These are phyloP conservation scores for Arthrobotrys pseudoclavata DNA, from an alignment of 2,329 filamentous ascomycete species.

Conservation along the genomic window DNA sequence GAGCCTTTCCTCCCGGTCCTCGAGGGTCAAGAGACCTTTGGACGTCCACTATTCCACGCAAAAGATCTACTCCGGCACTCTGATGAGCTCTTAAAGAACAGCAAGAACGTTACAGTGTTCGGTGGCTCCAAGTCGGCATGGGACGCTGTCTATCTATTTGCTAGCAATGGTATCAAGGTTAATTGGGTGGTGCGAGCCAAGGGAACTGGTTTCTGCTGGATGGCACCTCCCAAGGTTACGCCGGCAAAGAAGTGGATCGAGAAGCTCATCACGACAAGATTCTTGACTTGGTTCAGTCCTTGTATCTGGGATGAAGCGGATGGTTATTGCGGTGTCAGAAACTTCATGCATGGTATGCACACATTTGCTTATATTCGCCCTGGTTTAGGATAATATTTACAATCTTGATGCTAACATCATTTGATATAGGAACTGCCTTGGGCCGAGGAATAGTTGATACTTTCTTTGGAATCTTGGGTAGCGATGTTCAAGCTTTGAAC, in stretches of 20 bases:
- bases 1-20: slow-evolving; percentile 69
- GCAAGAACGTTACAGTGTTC: slow-evolving; percentile 71
- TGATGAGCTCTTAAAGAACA: slow-evolving; percentile 66
- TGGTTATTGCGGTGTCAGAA: slow-evolving; percentile 72
- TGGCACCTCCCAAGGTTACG: slow-evolving; percentile 75
- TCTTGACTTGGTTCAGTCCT: slow-evolving; percentile 80
- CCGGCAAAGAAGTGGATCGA: slow-evolving; percentile 78
- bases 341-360: slow-evolving; percentile 72
- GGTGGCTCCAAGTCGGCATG: slow-evolving; percentile 76
- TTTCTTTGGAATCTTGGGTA: slow-evolving; percentile 67
- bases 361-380: slow-evolving; percentile 28
- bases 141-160: slow-evolving; percentile 76
- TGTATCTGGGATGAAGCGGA: slow-evolving; percentile 78
- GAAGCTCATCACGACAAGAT: slow-evolving; percentile 75
- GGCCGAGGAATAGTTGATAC: slow-evolving; percentile 35
- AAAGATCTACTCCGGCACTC: slow-evolving; percentile 68
- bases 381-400: slow-evolving; percentile 70
- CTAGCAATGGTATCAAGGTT: slow-evolving; percentile 71
- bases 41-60: slow-evolving; percentile 69
- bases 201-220: slow-evolving; percentile 74
- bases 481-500: slow-evolving; percentile 72
- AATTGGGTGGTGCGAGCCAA: slow-evolving; percentile 73
- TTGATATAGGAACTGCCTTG: slow-evolving; percentile 64
- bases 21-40: slow-evolving; percentile 69
- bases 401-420: slow-evolving; percentile 64